Conservation (phyloP, 202 grass and related monocot genomes). For the Cymbopogon flexuosus region DNA sequence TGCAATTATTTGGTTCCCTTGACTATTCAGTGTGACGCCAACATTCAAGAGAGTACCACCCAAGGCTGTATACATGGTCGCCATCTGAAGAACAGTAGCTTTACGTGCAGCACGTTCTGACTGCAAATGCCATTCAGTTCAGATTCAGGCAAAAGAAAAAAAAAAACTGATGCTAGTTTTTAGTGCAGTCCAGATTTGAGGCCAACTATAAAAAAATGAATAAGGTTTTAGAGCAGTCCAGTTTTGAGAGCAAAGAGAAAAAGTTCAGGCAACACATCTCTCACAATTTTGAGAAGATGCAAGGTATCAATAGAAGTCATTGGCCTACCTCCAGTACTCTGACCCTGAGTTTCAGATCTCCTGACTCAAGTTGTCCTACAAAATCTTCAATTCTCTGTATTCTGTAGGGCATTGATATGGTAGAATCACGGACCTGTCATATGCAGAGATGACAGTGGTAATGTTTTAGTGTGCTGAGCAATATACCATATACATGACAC, state of each 20-base stretch:
- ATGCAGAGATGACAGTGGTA: background rate
- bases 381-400: conserved; percentile 87
- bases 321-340: conserved; percentile 86
- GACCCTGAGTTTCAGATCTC: conserved; percentile 87
- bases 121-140: conserved; percentile 46
- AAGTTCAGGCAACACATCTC: background rate
- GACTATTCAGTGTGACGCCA: conserved; percentile 63
- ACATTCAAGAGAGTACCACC: conserved; percentile 84
- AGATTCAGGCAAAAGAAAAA: background rate
- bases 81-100: conserved; percentile 83
- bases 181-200: background rate
- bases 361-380: conserved; percentile 81
- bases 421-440: conserved; percentile 69
- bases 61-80: conserved; percentile 77
- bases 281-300: background rate
- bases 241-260: background rate
- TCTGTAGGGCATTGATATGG: conserved; percentile 86
- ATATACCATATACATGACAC: background rate
- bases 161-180: background rate
- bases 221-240: background rate
- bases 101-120: conserved; percentile 82
- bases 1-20: conserved; percentile 67
- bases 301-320: background rate
- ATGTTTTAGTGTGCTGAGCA: background rate
- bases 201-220: background rate